These are phyloP conservation scores for Linnemannia elongata DNA, from an alignment of 192 early-diverging fungal genomes.

Conservation along the genomic window DNA sequence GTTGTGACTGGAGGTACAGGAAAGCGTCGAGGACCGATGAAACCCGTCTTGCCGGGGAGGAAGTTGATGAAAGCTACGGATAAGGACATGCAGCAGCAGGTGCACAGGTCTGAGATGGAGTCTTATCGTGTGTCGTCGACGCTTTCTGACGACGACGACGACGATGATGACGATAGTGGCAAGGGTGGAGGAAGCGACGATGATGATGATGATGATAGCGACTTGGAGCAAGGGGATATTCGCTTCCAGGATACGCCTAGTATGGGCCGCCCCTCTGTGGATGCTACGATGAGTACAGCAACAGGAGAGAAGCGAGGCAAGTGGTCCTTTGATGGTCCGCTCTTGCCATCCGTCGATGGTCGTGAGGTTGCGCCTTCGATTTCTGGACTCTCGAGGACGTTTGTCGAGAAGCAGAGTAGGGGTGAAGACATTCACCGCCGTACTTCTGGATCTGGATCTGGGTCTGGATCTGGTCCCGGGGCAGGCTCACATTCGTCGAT, in stretches of 20 bases:
- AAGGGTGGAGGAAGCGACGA: constrained; percentile 4
- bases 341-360: background rate
- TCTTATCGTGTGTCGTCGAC: constrained; percentile 14
- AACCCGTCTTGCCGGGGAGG: constrained; percentile 10
- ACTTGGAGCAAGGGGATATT: constrained; percentile 23
- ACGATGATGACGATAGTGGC: constrained; percentile 29
- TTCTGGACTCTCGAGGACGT: constrained; percentile 23
- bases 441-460: background rate
- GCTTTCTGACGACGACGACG: constrained; percentile 24
- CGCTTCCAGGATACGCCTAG: background rate
- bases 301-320: background rate
- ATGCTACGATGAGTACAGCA: background rate
- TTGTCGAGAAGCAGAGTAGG: constrained; percentile 36
- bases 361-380: constrained; percentile 6
- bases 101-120: background rate
- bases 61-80: constrained; percentile 25
- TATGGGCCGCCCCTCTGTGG: background rate
- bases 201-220: constrained; percentile 27
- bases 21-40: constrained; percentile 30
- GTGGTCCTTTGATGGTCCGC: background rate
- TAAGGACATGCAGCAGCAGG: background rate
- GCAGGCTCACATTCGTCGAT: background rate
- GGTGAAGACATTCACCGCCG: constrained; percentile 28
- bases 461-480: background rate
- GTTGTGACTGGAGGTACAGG: constrained; percentile 15